These are phyloP conservation scores for Colletotrichum scovillei DNA, from an alignment of 2,329 filamentous ascomycete species.

Conservation along the genomic window DNA sequence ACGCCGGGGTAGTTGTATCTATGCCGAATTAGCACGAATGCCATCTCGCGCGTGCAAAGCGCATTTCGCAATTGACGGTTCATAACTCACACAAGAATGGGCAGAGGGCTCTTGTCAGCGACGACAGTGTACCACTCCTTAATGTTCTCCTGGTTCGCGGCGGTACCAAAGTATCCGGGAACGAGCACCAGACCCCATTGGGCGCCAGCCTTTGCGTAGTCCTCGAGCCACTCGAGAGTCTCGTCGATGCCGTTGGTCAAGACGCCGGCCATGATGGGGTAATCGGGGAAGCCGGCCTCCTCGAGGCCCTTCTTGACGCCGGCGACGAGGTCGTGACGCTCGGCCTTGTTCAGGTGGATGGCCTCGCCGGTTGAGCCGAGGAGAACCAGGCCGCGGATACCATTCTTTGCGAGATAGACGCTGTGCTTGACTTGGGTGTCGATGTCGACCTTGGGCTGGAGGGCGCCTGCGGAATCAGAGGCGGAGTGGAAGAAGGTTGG, in stretches of 20 bases:
- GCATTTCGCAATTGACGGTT: fast-evolving
- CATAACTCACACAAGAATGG: conserved; percentile 67
- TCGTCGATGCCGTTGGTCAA: conserved; percentile 65
- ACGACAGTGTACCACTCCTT: conserved; percentile 70
- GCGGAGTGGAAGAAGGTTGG: conserved; percentile 69
- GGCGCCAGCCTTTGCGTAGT: conserved; percentile 66
- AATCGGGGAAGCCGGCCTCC: conserved; percentile 65
- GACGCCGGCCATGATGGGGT: conserved; percentile 65
- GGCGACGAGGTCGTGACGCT: conserved; percentile 65
- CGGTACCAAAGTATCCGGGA: conserved; percentile 73
- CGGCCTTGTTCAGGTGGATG: conserved; percentile 67
- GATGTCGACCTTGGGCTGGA: conserved; percentile 65
- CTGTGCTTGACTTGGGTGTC: conserved; percentile 68
- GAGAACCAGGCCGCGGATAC: conserved; percentile 70
- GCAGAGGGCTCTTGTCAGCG: conserved; percentile 69
- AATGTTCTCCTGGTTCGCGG: conserved; percentile 68
- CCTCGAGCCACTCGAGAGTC: conserved; percentile 66
- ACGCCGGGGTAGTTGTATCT: conserved; percentile 72
- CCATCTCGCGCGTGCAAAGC: neutral
- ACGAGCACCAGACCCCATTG: conserved; percentile 72
- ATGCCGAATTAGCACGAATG: neutral
- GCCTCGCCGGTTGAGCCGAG: conserved; percentile 74
- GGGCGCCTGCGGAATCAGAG: conserved; percentile 52
- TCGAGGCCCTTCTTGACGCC: conserved; percentile 65
- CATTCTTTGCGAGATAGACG: conserved; percentile 68